Evolutionary conservation across 2,329 filamentous ascomycete genomes (phyloP).

Genomic region (Biscogniauxia mediterranea): DNA sequence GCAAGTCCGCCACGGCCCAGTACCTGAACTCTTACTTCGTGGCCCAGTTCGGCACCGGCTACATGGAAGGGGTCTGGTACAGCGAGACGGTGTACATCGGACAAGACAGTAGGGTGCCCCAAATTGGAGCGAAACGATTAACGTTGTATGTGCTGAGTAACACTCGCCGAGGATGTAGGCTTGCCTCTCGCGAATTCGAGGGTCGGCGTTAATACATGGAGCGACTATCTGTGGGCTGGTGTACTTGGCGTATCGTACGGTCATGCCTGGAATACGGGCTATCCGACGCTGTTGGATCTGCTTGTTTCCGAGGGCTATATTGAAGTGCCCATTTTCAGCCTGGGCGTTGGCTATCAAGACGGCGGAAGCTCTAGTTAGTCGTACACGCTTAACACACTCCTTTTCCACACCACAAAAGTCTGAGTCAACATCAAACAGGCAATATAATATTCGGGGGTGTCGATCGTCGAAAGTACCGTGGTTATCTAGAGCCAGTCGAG

Average conservation of each 20-base stretch:
- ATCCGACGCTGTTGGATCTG: slow-evolving; percentile 35
- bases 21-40: slow-evolving; percentile 27
- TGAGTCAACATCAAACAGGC: slow-evolving; percentile 15
- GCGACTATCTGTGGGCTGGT: slow-evolving; percentile 37
- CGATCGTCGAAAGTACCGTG: slow-evolving; percentile 43
- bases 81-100: slow-evolving; percentile 34
- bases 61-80: slow-evolving; percentile 34
- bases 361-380: slow-evolving; percentile 31
- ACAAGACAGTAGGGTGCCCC: slow-evolving; percentile 20
- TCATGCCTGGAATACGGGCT: slow-evolving; percentile 34
- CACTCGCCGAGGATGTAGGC: slow-evolving; percentile 16
- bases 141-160: background rate
- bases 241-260: slow-evolving; percentile 38
- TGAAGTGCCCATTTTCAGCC: slow-evolving; percentile 36
- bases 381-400: background rate
- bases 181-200: slow-evolving; percentile 32
- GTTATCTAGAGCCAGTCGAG: slow-evolving; percentile 33
- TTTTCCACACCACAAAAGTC: no score
- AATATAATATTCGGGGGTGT: slow-evolving; percentile 47
- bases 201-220: slow-evolving; percentile 37
- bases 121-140: background rate
- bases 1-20: slow-evolving; percentile 30
- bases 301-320: slow-evolving; percentile 34
- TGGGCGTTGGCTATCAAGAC: slow-evolving; percentile 35
- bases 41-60: slow-evolving; percentile 35